Conservation (phyloP, 371 early-diverging fungal genomes). For the Mycotypha africana region DNA sequence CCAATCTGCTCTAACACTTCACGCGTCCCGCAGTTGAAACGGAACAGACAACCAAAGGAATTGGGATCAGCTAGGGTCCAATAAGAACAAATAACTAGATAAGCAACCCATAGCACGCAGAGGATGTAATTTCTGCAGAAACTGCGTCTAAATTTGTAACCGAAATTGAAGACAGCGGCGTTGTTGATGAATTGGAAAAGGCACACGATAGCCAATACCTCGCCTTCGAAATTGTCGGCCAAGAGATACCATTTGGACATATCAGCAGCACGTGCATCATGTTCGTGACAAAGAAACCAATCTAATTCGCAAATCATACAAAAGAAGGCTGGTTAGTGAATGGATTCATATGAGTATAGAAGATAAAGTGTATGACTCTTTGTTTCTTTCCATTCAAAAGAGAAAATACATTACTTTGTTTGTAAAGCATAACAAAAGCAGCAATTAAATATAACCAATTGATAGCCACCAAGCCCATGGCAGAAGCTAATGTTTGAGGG, state of each 20-base stretch:
- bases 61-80: constrained; percentile 66
- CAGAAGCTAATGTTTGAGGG: constrained; percentile 62
- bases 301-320: too few relatives aligned
- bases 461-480: constrained; percentile 60
- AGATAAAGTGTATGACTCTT: too few relatives aligned
- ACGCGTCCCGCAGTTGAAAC: constrained; percentile 66
- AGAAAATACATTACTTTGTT: constrained; percentile 39
- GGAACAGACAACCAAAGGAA: constrained; percentile 61
- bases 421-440: constrained; percentile 50
- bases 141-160: constrained; percentile 56
- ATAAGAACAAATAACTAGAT: constrained; percentile 50
- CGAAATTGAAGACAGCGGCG: constrained; percentile 64
- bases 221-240: constrained; percentile 74
- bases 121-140: constrained; percentile 57
- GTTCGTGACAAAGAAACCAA: constrained; percentile 72
- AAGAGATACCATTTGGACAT: constrained; percentile 69
- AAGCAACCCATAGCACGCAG: constrained; percentile 44
- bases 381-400: too few relatives aligned
- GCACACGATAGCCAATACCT: constrained; percentile 45
- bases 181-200: constrained; percentile 62
- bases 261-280: constrained; percentile 56
- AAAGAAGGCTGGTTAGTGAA: too few relatives aligned
- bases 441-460: constrained; percentile 53
- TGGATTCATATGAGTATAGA: too few relatives aligned
- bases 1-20: constrained; percentile 36